Base-by-base conservation (phyloP, 306 rosid genomes). In the Purshia tridentata region DNA sequence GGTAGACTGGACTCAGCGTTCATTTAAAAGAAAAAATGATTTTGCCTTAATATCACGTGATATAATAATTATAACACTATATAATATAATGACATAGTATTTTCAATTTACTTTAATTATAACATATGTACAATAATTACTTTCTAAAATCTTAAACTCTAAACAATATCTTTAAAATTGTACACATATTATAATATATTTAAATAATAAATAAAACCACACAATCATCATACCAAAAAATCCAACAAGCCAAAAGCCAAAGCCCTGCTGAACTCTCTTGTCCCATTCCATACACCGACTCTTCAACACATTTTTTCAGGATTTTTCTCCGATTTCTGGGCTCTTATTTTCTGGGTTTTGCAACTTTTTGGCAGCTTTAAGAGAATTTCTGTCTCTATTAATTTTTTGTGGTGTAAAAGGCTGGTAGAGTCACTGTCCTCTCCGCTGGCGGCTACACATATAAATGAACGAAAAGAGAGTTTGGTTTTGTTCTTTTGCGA, bases 221-320 rank as follows among this genome's bases (percentile, higher is more conserved):
- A n/a, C n/a, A n/a, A n/a, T n/a, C n/a, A n/a, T n/a, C n/a, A n/a
- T 23, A 23, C 29, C 35, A 29, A 29, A 13, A 2, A 66, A 48
- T 49, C 44, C 59, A 67, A 46, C 56, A 63, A 75, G 8, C 12
- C 13, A 68, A 68, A 46, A 72, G 35, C 35, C 35, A 1, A 29
- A 29, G 2, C 35, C 35, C 35, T n/a, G 79, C 83, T 15, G 79
- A 69, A 11, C 10, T 50, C 62, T 39, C 63, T 69, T 62, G 67
- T 61, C 76, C 65, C 69, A 66, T 65, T 61, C 51, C 59, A 10
- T 69, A n/a, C 46, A 72, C 54, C 23, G 68, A 70, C 70, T 67
- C 56, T 45, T 41, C 77, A 59, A 53, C 60, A 8, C 20, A 11
- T 8, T 37, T 8, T 44, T 8, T 40, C 35, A 29, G 35, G 35